A percentile compares a stretch with the other conserved stretches of the same genome.
Evolutionary conservation across 345 rosid genomes (phyloP).

Genomic region (Brassica carinata): DNA sequence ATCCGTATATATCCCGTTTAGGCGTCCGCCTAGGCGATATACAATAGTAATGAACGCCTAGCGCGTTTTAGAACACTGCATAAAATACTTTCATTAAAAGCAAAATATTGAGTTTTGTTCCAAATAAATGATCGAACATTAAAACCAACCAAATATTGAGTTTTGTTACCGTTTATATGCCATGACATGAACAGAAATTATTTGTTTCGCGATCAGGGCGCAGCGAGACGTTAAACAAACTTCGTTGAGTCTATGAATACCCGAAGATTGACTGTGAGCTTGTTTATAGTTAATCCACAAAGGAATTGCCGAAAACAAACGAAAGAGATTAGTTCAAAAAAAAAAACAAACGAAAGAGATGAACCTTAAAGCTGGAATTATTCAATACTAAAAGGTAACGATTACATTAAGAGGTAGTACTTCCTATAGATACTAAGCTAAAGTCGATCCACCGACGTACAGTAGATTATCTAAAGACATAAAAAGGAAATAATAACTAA

Average conservation of each 20-base stretch:
- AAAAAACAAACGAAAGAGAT: background rate
- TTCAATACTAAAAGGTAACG: background rate
- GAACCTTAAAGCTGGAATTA: background rate
- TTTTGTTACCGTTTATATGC: too few relatives aligned
- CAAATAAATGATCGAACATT: background rate
- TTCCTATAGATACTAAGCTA: background rate
- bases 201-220: too few relatives aligned
- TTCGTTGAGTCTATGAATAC: background rate
- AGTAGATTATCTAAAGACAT: background rate
- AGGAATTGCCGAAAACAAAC: background rate
- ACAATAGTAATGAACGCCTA: too few relatives aligned
- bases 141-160: background rate
- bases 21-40: too few relatives aligned
- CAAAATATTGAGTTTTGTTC: background rate
- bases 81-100: too few relatives aligned
- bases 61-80: background rate
- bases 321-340: too few relatives aligned
- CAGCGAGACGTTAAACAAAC: background rate
- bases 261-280: background rate
- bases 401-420: background rate
- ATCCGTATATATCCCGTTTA: too few relatives aligned
- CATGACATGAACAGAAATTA: too few relatives aligned
- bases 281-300: too few relatives aligned
- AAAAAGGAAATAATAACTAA: background rate
- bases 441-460: background rate